Evolutionary conservation across 1,139 yeast genomes (phyloP).

Genomic region (Yamadazyma aaseri): DNA sequence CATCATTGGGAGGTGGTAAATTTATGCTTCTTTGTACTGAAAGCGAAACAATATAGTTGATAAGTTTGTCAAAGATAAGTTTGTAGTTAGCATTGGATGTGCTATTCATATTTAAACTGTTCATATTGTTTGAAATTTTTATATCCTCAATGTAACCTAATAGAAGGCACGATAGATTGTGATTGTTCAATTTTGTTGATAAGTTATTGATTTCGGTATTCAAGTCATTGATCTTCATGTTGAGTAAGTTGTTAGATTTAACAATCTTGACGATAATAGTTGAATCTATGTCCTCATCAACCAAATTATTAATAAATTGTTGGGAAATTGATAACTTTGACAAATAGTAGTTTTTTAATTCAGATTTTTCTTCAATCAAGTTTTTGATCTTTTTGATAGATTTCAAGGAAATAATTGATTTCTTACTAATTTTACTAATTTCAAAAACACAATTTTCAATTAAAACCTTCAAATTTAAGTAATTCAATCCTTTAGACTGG

Average conservation of each 20-base stretch:
- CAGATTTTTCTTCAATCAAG: conserved; percentile 30
- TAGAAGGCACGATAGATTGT: conserved; percentile 44
- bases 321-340: conserved; percentile 35
- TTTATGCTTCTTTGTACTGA: conserved; percentile 51
- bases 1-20: conserved; percentile 37
- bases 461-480: conserved; percentile 41
- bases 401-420: conserved; percentile 34
- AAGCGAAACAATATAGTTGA: conserved; percentile 52
- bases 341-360: conserved; percentile 31
- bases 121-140: conserved; percentile 19
- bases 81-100: conserved; percentile 9
- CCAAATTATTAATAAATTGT: conserved; percentile 33
- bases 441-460: conserved; percentile 48
- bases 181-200: conserved; percentile 31
- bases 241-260: conserved; percentile 34
- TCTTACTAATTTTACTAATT: conserved; percentile 35
- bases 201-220: conserved; percentile 32
- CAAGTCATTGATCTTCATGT: conserved; percentile 28
- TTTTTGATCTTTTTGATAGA: conserved; percentile 30
- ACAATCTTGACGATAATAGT: conserved; percentile 31
- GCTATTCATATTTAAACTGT: conserved; percentile 6
- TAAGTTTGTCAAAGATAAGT: conserved; percentile 41
- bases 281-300: conserved; percentile 27
- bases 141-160: conserved; percentile 49
- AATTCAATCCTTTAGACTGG: conserved; percentile 19